These are phyloP conservation scores for Dalbergia cultrata DNA, from an alignment of 306 rosid species.

Conservation along the genomic window DNA sequence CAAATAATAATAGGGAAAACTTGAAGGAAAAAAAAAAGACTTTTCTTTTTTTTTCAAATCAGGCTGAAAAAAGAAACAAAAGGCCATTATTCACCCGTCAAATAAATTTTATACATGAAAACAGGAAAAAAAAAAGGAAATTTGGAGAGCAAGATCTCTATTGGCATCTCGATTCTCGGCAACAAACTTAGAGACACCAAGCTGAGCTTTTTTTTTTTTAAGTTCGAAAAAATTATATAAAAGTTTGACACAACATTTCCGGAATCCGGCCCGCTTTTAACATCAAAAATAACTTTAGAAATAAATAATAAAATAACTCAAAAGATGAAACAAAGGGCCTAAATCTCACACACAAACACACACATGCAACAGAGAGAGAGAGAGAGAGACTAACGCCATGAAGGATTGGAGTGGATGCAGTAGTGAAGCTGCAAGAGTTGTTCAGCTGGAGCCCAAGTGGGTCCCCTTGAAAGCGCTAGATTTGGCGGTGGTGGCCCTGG, in stretches of 20 bases:
- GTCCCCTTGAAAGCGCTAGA: constrained; percentile 77
- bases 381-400: constrained; percentile 88
- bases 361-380: background rate
- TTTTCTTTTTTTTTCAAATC: background rate
- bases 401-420: constrained; percentile 98
- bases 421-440: constrained; percentile 84
- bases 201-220: background rate
- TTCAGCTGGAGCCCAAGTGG: constrained; percentile 81
- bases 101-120: too few species aligned
- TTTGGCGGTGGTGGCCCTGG: constrained; percentile 54
- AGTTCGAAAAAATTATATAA: too few species aligned
- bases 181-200: constrained; percentile 39
- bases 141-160: too few species aligned
- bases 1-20: constrained; percentile 29
- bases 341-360: background rate
- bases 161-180: too few species aligned
- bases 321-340: background rate
- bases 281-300: background rate
- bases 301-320: too few species aligned
- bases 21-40: constrained; percentile 26
- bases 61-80: too few species aligned
- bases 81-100: too few species aligned
- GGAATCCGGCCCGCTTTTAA: constrained; percentile 21
- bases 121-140: too few species aligned
- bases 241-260: constrained; percentile 20